A percentile compares a stretch with the other conserved stretches of the same genome.
Conservation (phyloP, 306 rosid genomes). For the Rosa rugosa region DNA sequence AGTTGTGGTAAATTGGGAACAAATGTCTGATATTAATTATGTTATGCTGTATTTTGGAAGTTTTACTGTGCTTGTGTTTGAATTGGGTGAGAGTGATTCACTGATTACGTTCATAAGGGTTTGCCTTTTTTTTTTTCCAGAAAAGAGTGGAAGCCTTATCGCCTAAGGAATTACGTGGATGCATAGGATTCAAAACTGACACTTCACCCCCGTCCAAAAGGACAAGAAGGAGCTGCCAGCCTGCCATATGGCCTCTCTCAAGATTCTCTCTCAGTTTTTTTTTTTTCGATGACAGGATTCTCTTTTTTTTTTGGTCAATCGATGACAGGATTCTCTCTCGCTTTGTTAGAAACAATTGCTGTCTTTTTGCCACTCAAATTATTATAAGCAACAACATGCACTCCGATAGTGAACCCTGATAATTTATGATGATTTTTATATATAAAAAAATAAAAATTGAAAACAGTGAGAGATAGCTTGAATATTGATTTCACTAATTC, state of each 20-base stretch:
- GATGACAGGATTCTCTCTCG: neutral
- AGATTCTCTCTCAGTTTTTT: neutral
- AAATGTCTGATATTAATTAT: neutral
- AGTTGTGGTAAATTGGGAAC: neutral
- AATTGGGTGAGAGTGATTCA: neutral
- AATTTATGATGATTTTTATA: no score
- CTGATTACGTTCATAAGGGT: neutral
- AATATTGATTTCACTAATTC: neutral
- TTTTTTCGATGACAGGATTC: neutral
- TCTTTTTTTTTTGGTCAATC: neutral
- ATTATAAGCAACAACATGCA: neutral
- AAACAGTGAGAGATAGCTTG: neutral
- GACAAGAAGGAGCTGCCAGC: constrained; percentile 4
- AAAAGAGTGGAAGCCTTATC: constrained; percentile 1
- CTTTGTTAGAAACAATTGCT: neutral
- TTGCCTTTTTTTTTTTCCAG: neutral
- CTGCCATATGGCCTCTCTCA: constrained; percentile 5
- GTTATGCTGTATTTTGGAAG: neutral
- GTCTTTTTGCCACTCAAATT: neutral
- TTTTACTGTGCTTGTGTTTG: neutral
- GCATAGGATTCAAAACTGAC: neutral
- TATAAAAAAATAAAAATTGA: neutral
- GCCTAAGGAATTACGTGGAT: constrained; percentile 8
- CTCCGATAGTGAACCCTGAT: neutral
- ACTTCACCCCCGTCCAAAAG: neutral